Evolutionary conservation across 2,329 filamentous ascomycete species (phyloP), one percentile per base, ranked within the genome.

Genomic region (Dactylonectria macrodidyma): DNA sequence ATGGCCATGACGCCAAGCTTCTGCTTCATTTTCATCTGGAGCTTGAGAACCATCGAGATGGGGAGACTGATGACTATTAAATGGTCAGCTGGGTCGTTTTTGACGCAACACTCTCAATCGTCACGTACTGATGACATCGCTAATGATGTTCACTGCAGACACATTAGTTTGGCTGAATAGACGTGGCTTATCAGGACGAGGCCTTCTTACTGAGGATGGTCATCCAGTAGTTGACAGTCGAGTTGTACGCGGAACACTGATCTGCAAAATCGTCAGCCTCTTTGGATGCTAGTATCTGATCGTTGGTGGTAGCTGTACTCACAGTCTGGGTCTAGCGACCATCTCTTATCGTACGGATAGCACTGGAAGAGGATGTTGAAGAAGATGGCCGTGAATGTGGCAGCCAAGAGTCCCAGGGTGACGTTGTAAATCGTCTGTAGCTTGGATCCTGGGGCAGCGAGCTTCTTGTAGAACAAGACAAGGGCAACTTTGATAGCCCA

Each of bases 401-500:
- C 70, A 0, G 59, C 71, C 34, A 83, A 58, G 3, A 79, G 67
- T 2, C 73, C 78, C 1, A 83, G 73, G 0, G 79, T 72, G 30
- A 79, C 55, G 38, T 81, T 83, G 73, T 83, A 83, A 1, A 83
- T 69, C 5, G 73, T 72, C 58, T 82, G 78, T 1, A 83, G 62
- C 10, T 69, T 78, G 1, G 81, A 79, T 30, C 80, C 78, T 1
- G 76, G 78, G 0, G 75, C 78, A 2, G 81, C 79, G 19, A 83
- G 77, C 41, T 76, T 77, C 44, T 83, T 83, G 74, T 83, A 83
- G 62, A 83, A 83, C 1, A 83, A 50, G 8, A 83, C 81, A 4
- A 83, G 72, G 5, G 81, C 81, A 6, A 82, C 73, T 55, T 83
- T 83, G 72, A 83, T 80, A 12, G 79, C 73, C 81, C 81, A 83